Evolutionary conservation across 1,284 basidiomycete species (phyloP).

Genomic region (Anthracocystis panici-leucophaei): DNA sequence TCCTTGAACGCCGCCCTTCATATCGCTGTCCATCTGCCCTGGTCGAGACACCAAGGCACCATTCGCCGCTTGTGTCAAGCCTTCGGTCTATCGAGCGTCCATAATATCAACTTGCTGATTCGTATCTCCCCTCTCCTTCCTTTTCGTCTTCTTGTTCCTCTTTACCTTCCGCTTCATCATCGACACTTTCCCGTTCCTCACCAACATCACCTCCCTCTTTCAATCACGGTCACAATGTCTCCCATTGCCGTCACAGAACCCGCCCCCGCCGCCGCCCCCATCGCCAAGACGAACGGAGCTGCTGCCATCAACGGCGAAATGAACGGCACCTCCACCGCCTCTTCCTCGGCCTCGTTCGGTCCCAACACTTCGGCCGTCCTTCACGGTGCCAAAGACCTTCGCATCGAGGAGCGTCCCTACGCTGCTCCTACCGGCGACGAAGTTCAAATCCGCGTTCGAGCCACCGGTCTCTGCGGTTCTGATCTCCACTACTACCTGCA

Average conservation of each 20-base stretch:
- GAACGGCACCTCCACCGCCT: constrained; percentile 21
- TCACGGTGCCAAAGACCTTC: constrained; percentile 72
- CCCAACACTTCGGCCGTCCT: constrained; percentile 66
- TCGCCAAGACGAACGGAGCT: constrained; percentile 21
- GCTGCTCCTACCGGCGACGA: constrained; percentile 76
- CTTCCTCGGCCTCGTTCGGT: constrained; percentile 14
- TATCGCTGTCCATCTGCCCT: neutral
- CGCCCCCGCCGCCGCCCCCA: constrained; percentile 8
- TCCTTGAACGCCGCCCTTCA: constrained; percentile 3
- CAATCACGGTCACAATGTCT: constrained; percentile 18
- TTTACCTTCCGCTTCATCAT: neutral
- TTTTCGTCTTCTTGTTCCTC: neutral
- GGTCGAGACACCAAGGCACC: neutral
- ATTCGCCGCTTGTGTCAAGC: constrained; percentile 4
- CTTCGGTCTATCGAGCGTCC: constrained; percentile 9
- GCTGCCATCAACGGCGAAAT: constrained; percentile 19
- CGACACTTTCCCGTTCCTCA: neutral
- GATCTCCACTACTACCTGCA: constrained; percentile 64
- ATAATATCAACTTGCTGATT: constrained; percentile 4
- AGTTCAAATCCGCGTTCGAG: constrained; percentile 79
- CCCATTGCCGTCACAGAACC: constrained; percentile 41
- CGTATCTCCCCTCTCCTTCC: neutral
- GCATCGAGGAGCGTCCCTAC: constrained; percentile 76
- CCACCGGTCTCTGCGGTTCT: constrained; percentile 87
- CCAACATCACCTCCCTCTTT: neutral